phyloP scores from a whole-genome alignment of 306 rosid genomes.

The Pachyrhizus erosus region DNA sequence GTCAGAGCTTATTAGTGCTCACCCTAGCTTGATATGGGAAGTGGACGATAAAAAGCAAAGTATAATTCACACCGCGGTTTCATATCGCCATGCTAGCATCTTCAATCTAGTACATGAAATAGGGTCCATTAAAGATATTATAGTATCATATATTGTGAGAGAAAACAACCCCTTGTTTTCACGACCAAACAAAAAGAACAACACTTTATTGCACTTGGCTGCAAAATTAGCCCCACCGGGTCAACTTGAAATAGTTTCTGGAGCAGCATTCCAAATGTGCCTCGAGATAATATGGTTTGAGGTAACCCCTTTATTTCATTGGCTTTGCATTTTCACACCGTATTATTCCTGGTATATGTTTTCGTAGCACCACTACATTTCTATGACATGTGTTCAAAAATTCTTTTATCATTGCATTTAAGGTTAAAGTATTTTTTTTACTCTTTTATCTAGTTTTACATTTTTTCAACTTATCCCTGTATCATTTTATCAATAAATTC shows the following conservation, averaged over 20 bases:
- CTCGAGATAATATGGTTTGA: conserved; percentile 48
- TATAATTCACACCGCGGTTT: conserved; percentile 47
- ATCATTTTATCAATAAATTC: too few relatives aligned
- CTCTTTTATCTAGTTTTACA: too few relatives aligned
- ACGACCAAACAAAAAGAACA: too few relatives aligned
- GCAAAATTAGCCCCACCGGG: conserved; percentile 42
- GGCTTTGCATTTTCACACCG: background rate
- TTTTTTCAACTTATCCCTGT: too few relatives aligned
- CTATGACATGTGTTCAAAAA: too few relatives aligned
- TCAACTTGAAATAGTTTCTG: conserved; percentile 45
- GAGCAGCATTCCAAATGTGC: conserved; percentile 52
- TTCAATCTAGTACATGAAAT: conserved; percentile 48
- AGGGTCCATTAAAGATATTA: conserved; percentile 20
- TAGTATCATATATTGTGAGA: background rate
- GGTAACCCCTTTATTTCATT: conserved; percentile 18
- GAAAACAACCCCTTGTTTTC: too few relatives aligned
- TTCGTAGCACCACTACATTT: background rate
- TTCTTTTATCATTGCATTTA: too few relatives aligned
- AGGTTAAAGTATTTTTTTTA: too few relatives aligned
- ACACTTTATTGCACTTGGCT: conserved; percentile 47
- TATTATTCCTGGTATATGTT: background rate
- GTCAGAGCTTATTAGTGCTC: conserved; percentile 38
- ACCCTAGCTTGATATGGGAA: conserved; percentile 48
- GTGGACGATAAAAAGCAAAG: background rate
- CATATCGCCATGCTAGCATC: conserved; percentile 45